Conservation (phyloP, 306 rosid species). For the Parietaria judaica region DNA sequence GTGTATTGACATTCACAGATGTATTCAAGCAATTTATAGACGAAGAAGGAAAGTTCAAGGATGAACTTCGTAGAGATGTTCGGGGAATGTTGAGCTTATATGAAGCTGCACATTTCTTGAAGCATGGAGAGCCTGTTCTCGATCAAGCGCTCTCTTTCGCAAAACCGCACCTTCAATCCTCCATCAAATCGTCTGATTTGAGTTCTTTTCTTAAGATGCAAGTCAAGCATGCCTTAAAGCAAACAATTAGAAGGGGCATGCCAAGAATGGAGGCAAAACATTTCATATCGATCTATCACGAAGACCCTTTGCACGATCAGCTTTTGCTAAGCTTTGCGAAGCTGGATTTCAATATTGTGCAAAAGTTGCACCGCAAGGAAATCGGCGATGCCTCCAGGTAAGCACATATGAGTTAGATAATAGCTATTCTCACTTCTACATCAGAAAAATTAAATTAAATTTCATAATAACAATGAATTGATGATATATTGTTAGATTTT, state of each 20-base stretch:
- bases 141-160: slow-evolving; percentile 18
- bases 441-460: no score
- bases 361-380: no score
- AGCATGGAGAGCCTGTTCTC: background rate
- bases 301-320: slow-evolving; percentile 3
- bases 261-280: slow-evolving; percentile 16
- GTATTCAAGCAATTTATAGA: slow-evolving; percentile 1
- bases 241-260: slow-evolving; percentile 14
- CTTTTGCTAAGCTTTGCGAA: slow-evolving; percentile 16
- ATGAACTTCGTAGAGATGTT: background rate
- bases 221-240: slow-evolving; percentile 22
- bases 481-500: no score
- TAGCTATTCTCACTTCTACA: no score
- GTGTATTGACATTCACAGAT: background rate
- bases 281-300: slow-evolving; percentile 13
- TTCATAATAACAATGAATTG: no score
- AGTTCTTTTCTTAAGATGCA: slow-evolving; percentile 14
- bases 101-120: slow-evolving; percentile 2
- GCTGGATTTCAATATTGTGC: slow-evolving; percentile 27
- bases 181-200: background rate
- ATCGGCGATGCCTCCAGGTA: no score
- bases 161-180: background rate
- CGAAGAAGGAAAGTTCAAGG: background rate
- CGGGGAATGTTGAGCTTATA: slow-evolving; percentile 9
- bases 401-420: no score